A percentile compares a stretch with the other conserved stretches of the same genome.
These are phyloP conservation scores for Verticillium isaacii DNA, from an alignment of 2,329 filamentous ascomycete species.

Conservation along the genomic window DNA sequence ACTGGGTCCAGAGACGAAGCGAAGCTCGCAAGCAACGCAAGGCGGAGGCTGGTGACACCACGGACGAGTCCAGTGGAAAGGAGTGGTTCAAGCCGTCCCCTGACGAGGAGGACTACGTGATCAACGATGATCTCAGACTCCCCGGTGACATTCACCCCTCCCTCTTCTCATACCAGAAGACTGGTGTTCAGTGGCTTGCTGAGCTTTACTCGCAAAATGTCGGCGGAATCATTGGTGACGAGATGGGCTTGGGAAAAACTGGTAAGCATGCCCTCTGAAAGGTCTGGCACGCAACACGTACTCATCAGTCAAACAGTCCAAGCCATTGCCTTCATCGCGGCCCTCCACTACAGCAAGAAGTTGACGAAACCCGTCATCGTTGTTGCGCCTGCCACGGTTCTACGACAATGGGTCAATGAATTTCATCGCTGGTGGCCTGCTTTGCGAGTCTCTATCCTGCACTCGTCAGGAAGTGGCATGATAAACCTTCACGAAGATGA, in stretches of 20 bases:
- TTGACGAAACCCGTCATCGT: slow-evolving; percentile 82
- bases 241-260: slow-evolving; percentile 99
- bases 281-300: background rate
- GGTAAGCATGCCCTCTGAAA: slow-evolving; percentile 13
- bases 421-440: slow-evolving; percentile 99
- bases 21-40: slow-evolving; percentile 32
- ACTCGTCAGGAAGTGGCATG: slow-evolving; percentile 96
- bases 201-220: slow-evolving; percentile 87
- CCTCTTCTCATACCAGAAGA: slow-evolving; percentile 95
- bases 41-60: slow-evolving; percentile 25
- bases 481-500: slow-evolving; percentile 66
- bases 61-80: slow-evolving; percentile 39
- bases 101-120: slow-evolving; percentile 67
- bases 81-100: slow-evolving; percentile 89
- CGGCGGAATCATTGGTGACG: slow-evolving; percentile 91
- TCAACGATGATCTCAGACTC: slow-evolving; percentile 72
- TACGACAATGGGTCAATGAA: slow-evolving; percentile 97
- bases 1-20: slow-evolving; percentile 61
- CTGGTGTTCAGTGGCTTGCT: slow-evolving; percentile 92
- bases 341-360: slow-evolving; percentile 85
- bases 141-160: slow-evolving; percentile 92
- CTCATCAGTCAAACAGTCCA: slow-evolving; percentile 35
- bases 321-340: slow-evolving; percentile 74
- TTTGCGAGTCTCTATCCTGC: slow-evolving; percentile 89
- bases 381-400: slow-evolving; percentile 88